Conservation (phyloP, 441 rosid genomes). For the Brassica balearica region DNA sequence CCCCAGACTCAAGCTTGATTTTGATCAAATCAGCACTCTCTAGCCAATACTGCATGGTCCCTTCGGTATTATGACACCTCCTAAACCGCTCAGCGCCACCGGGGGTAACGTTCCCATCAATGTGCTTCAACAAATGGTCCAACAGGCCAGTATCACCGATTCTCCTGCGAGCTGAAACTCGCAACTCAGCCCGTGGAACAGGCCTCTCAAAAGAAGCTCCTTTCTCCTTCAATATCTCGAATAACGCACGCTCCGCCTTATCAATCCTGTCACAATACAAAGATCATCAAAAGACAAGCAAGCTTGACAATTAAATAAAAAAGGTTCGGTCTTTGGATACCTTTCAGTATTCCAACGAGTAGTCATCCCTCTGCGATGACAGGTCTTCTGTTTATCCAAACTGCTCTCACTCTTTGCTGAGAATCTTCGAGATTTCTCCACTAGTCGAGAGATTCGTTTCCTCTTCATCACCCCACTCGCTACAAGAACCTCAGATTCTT, state of each 20-base stretch:
- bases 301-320: neutral
- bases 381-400: conserved; percentile 34
- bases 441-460: conserved; percentile 45
- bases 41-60: conserved; percentile 89
- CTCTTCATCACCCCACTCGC: conserved; percentile 52
- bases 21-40: conserved; percentile 77
- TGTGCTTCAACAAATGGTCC: conserved; percentile 90
- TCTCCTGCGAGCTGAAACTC: conserved; percentile 66
- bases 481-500: conserved; percentile 41
- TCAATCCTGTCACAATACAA: conserved; percentile 56
- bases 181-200: conserved; percentile 62
- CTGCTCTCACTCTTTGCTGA: conserved; percentile 35
- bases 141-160: conserved; percentile 96
- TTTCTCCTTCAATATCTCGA: conserved; percentile 76
- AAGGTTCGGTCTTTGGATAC: conserved; percentile 39
- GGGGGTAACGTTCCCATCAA: conserved; percentile 87
- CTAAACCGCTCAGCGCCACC: conserved; percentile 83
- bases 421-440: conserved; percentile 40
- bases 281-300: neutral
- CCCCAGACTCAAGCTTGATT: conserved; percentile 66
- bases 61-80: conserved; percentile 84
- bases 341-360: conserved; percentile 81
- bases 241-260: conserved; percentile 63
- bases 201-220: conserved; percentile 76
- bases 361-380: conserved; percentile 29